Conservation (phyloP, 2,329 filamentous ascomycete species). For the Exophiala phaeomuriformis region DNA sequence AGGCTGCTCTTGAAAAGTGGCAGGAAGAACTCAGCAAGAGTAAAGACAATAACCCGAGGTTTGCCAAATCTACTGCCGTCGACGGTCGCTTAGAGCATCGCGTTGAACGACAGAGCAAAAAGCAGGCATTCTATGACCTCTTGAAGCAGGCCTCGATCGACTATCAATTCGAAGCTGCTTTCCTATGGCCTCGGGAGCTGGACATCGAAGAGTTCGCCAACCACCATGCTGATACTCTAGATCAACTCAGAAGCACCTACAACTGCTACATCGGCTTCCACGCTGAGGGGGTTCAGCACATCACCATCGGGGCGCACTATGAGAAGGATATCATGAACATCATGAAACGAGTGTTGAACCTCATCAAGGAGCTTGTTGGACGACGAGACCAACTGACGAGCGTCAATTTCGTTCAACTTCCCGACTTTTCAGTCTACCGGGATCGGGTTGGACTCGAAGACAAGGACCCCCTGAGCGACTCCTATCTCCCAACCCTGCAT, state of each 20-base stretch:
- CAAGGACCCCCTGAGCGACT: conserved; percentile 9
- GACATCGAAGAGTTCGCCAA: conserved; percentile 22
- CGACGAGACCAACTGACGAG: conserved; percentile 16
- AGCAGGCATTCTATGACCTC: conserved; percentile 10
- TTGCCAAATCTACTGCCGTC: conserved; percentile 18
- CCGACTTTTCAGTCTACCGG: conserved; percentile 17
- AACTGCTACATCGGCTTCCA: conserved; percentile 17
- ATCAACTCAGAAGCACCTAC: conserved; percentile 13
- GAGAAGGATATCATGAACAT: conserved; percentile 11
- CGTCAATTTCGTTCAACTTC: conserved; percentile 19
- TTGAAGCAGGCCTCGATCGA: conserved; percentile 11
- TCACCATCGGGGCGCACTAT: conserved; percentile 15
- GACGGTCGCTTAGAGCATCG: conserved; percentile 26
- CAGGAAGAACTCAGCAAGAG: conserved; percentile 14
- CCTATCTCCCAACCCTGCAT: conserved; percentile 24
- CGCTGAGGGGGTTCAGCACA: neutral
- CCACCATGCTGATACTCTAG: conserved; percentile 10
- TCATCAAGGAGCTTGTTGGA: conserved; percentile 24
- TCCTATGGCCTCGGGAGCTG: conserved; percentile 24
- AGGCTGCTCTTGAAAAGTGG: conserved; percentile 11
- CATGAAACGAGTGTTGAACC: conserved; percentile 18
- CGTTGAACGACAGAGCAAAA: conserved; percentile 4
- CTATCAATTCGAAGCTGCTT: conserved; percentile 17
- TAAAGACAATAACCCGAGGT: conserved; percentile 2
- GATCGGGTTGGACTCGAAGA: conserved; percentile 18